Evolutionary conservation across 768 basidiomycete genomes (phyloP).

Genomic region (Sistotremastrum suecicum): DNA sequence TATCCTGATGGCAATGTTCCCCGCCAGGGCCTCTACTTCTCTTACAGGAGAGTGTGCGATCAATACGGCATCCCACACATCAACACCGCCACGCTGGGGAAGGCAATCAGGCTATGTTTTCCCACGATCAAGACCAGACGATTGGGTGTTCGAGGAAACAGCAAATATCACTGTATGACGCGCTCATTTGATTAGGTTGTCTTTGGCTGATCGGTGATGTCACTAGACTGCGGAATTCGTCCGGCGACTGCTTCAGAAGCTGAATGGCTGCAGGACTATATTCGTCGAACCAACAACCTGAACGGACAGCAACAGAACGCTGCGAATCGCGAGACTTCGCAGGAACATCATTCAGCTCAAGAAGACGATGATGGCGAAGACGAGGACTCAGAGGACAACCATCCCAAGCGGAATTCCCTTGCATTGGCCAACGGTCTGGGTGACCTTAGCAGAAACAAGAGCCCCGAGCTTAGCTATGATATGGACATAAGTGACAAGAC

Average conservation of each 20-base stretch:
- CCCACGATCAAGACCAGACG: constrained; percentile 92
- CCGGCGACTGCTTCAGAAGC: constrained; percentile 85
- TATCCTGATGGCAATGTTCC: constrained; percentile 90
- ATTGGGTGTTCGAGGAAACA: constrained; percentile 84
- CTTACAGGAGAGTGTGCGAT: constrained; percentile 82
- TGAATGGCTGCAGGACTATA: constrained; percentile 85
- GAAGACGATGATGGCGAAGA: constrained; percentile 75
- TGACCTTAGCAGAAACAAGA: constrained; percentile 23
- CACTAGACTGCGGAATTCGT: constrained; percentile 78
- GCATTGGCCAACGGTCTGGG: constrained; percentile 41
- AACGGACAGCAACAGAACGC: constrained; percentile 60
- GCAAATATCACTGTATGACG: constrained; percentile 85
- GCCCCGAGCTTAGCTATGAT: constrained; percentile 28
- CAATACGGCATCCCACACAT: constrained; percentile 89
- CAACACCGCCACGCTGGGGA: constrained; percentile 91
- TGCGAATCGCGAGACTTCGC: constrained; percentile 57
- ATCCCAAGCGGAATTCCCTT: constrained; percentile 56
- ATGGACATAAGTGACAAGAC: constrained; percentile 75
- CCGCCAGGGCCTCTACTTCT: constrained; percentile 87
- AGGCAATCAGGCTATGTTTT: constrained; percentile 87
- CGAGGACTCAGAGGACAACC: constrained; percentile 65
- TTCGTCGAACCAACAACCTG: constrained; percentile 80
- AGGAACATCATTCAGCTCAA: constrained; percentile 27
- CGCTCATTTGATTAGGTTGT: constrained; percentile 17
- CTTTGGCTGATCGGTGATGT: constrained; percentile 16